Evolutionary conservation across 805 yeast species (phyloP), one percentile per base, ranked within the genome.

Genomic region (Zygotorulaspora florentina): DNA sequence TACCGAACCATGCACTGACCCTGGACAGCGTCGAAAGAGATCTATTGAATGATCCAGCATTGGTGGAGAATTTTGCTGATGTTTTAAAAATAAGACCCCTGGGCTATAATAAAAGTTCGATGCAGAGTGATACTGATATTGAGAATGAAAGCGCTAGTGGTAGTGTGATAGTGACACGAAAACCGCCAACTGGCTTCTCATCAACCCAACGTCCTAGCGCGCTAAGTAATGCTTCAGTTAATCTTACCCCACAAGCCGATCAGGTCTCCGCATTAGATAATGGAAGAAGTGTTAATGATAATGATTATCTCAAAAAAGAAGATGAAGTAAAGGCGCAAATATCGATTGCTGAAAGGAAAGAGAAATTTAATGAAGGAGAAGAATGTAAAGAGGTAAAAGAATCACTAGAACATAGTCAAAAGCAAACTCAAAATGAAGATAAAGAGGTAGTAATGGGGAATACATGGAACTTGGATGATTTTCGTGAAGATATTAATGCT

Each of bases 11-110:
- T 20, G 30, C 33, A 11, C 28, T 33, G 11, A 31, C 36, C 26
- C 27, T 48, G 38, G 48, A 41, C 16, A 42, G 25, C 18, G 46
- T 40, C 13, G 44, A 37, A 26, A 46, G 41, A 26, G 53, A 51
- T 28, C 47, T 63, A n/a, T 42, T 64, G 34, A 53, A 57, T 30
- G 67, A 64, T 48, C 64, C 67, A 2, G 33, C 53, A 11, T 45
- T 64, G 46, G 63, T 62, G 13, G 68, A 64, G 39, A 61, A 60
- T 42, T 61, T 52, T 45, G 52, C 60, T 5, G 65, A 61, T 34
- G 47, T 63, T 2, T 23, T 58, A 31, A 55, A 54, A 26, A 39
- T 45, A 30, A 48, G 53, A 40, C 56, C 53, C 9, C 39, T 25
- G 17, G 34, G 54, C 49, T 17, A 55, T 23, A 43, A 45, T 26